Evolutionary conservation across 2,329 filamentous ascomycete species (phyloP).

Genomic region (Cryphonectria carpinicola): DNA sequence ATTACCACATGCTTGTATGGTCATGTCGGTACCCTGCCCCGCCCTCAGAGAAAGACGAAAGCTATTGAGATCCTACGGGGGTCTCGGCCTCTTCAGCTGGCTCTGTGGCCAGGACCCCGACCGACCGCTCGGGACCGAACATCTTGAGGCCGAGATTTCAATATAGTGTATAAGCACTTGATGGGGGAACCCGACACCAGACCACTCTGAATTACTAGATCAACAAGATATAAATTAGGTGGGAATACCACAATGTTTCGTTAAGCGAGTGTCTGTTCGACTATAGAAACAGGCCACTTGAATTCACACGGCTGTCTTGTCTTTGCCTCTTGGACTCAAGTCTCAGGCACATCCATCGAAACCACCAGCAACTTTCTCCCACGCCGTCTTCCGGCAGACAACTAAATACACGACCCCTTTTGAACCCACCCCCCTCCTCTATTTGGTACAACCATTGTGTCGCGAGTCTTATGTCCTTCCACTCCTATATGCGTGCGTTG

Average conservation of each 20-base stretch:
- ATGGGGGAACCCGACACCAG: background rate
- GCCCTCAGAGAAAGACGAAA: background rate
- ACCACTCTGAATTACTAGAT: background rate
- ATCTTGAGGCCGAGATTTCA: background rate
- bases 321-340: background rate
- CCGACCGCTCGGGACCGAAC: constrained; percentile 12
- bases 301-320: background rate
- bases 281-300: background rate
- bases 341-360: background rate
- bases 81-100: constrained; percentile 3
- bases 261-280: background rate
- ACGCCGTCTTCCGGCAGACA: background rate
- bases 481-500: too few relatives aligned
- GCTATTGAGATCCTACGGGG: background rate
- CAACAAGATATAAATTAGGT: background rate
- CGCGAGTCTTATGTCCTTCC: too few relatives aligned
- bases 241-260: background rate
- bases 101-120: background rate
- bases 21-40: background rate
- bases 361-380: background rate
- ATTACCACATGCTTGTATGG: background rate
- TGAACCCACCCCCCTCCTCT: too few relatives aligned
- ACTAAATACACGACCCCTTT: too few relatives aligned
- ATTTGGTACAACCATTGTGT: too few relatives aligned
- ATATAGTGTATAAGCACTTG: background rate